phyloP scores from a whole-genome alignment of 2,329 filamentous ascomycete genomes.

The Hyphodiscus sp. region DNA sequence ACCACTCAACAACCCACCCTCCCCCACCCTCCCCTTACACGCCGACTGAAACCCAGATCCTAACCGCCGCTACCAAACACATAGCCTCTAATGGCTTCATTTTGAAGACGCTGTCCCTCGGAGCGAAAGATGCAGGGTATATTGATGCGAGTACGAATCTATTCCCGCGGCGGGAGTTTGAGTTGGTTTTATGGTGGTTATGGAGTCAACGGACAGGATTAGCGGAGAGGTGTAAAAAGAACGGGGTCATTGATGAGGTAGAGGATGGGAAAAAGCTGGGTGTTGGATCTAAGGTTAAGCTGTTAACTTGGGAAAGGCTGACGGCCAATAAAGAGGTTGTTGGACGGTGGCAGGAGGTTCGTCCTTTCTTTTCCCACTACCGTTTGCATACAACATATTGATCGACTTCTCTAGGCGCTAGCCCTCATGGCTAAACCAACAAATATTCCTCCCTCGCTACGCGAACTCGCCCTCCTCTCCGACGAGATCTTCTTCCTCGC shows the following conservation, averaged over 20 bases:
- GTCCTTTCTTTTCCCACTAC: slow-evolving; percentile 16
- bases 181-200: slow-evolving; percentile 74
- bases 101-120: slow-evolving; percentile 61
- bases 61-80: slow-evolving; percentile 72
- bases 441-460: slow-evolving; percentile 68
- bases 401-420: slow-evolving; percentile 47
- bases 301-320: slow-evolving; percentile 69
- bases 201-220: slow-evolving; percentile 58
- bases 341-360: slow-evolving; percentile 79
- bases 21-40: slow-evolving; percentile 55
- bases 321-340: slow-evolving; percentile 67
- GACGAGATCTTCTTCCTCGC: slow-evolving; percentile 90
- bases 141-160: slow-evolving; percentile 80
- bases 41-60: slow-evolving; percentile 65
- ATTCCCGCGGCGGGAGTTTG: slow-evolving; percentile 73
- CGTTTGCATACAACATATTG: no score
- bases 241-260: slow-evolving; percentile 26
- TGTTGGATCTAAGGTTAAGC: slow-evolving; percentile 59
- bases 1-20: slow-evolving; percentile 69
- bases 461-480: slow-evolving; percentile 73
- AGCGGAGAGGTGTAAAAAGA: slow-evolving; percentile 16
- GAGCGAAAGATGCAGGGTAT: slow-evolving; percentile 78
- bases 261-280: slow-evolving; percentile 32
- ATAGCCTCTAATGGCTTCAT: slow-evolving; percentile 83
- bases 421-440: slow-evolving; percentile 83